Evolutionary conservation across 257 asterid species (phyloP).

Genomic region (Lantana camara): DNA sequence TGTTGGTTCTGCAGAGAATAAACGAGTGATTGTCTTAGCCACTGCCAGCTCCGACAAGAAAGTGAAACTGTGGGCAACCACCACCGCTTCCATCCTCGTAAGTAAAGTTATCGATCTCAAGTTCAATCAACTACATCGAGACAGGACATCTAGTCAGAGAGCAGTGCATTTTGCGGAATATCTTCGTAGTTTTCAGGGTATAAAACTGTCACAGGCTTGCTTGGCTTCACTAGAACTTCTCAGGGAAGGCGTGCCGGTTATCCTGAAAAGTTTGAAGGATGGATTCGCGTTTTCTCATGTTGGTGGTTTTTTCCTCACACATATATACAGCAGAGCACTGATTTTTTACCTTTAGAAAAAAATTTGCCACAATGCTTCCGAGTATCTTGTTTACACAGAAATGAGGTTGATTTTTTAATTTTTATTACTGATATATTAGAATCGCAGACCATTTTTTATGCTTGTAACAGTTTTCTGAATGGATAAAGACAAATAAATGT

Average conservation of each 20-base stretch:
- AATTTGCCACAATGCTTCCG: too few relatives aligned
- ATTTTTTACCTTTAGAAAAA: too few relatives aligned
- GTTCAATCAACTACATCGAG: background rate
- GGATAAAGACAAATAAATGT: too few relatives aligned
- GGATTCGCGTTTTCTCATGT: background rate
- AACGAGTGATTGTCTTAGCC: slow-evolving; percentile 51
- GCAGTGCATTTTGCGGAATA: background rate
- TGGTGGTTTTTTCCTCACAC: background rate
- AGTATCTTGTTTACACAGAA: too few relatives aligned
- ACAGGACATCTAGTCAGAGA: slow-evolving; percentile 6
- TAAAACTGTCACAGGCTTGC: background rate
- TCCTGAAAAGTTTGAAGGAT: slow-evolving; percentile 8
- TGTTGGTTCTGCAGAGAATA: slow-evolving; percentile 51
- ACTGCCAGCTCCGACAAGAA: slow-evolving; percentile 90
- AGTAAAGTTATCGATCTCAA: background rate
- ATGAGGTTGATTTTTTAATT: too few relatives aligned
- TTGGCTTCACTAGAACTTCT: slow-evolving; percentile 19
- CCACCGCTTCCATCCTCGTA: slow-evolving; percentile 46
- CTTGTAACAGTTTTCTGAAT: too few relatives aligned
- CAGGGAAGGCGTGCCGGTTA: slow-evolving; percentile 11
- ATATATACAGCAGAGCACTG: slow-evolving; percentile 13
- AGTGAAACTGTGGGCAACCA: slow-evolving; percentile 91
- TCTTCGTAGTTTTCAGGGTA: background rate
- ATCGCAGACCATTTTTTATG: too few relatives aligned
- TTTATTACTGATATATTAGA: too few relatives aligned